phyloP scores from a whole-genome alignment of 2,329 filamentous ascomycete genomes.

The Alternaria sp. region DNA sequence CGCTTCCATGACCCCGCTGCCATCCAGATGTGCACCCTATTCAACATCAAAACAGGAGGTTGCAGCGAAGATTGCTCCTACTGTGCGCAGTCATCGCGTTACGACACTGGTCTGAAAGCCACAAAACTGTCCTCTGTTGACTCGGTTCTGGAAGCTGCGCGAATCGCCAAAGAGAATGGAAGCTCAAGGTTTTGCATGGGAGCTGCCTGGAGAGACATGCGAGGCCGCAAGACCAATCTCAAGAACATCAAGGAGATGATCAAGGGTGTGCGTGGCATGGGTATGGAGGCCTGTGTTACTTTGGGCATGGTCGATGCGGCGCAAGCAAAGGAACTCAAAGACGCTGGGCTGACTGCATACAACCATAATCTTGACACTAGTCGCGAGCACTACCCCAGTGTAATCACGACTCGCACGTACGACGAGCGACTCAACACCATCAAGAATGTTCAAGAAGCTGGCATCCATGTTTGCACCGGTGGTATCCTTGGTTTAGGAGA shows the following conservation, averaged over 20 bases:
- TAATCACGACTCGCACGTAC: constrained; percentile 87
- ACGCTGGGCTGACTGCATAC: constrained; percentile 86
- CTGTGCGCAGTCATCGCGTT: constrained; percentile 86
- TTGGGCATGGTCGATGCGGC: constrained; percentile 87
- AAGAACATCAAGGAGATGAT: constrained; percentile 90
- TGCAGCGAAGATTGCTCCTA: constrained; percentile 94
- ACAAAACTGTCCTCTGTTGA: constrained; percentile 82
- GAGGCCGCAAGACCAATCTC: constrained; percentile 82
- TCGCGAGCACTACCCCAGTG: constrained; percentile 83
- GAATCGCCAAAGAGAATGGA: constrained; percentile 79
- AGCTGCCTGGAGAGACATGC: constrained; percentile 93
- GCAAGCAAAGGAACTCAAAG: constrained; percentile 83
- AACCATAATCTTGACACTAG: constrained; percentile 95
- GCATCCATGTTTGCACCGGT: constrained; percentile 88
- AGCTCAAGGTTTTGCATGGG: constrained; percentile 96
- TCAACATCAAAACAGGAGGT: constrained; percentile 96
- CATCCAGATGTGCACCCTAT: constrained; percentile 91
- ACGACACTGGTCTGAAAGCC: constrained; percentile 79
- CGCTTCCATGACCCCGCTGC: constrained; percentile 84
- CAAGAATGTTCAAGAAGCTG: constrained; percentile 80
- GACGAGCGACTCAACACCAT: constrained; percentile 86
- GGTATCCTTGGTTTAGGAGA: constrained; percentile 89
- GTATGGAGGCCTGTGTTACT: constrained; percentile 93
- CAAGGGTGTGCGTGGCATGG: constrained; percentile 77
- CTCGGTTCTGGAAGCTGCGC: constrained; percentile 79